Percentiles rank a stretch among this genome's conserved stretches.
Conservation (phyloP, 306 rosid species). For the Gillenia trifoliata region DNA sequence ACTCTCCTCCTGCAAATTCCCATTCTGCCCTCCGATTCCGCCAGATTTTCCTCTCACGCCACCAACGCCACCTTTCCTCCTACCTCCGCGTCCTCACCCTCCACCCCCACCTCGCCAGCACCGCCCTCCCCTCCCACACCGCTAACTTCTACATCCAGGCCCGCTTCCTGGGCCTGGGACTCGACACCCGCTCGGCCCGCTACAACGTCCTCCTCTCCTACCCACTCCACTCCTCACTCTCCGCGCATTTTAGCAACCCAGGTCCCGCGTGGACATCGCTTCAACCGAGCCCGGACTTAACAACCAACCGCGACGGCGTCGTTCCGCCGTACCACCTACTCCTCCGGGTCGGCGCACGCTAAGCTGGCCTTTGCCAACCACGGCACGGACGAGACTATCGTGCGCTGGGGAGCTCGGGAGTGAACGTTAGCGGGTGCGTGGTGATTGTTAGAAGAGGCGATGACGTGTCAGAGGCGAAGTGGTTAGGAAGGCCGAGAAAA, state of each 20-base stretch:
- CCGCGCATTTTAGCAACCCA: constrained; percentile 49
- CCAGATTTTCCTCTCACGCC: constrained; percentile 51
- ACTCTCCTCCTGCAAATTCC: constrained; percentile 8
- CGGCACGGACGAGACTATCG: constrained; percentile 66
- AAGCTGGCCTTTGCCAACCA: constrained; percentile 65
- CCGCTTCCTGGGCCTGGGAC: constrained; percentile 45
- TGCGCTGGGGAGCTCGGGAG: constrained; percentile 38
- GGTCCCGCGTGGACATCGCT: constrained; percentile 23
- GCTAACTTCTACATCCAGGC: constrained; percentile 33
- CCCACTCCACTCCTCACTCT: constrained; percentile 57
- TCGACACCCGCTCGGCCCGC: constrained; percentile 39
- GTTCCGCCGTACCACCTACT: constrained; percentile 78
- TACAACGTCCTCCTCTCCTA: constrained; percentile 69
- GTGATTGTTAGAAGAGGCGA: constrained; percentile 62
- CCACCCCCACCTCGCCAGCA: constrained; percentile 94
- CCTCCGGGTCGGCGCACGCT: constrained; percentile 62
- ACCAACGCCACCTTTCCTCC: constrained; percentile 60
- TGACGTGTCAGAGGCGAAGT: constrained; percentile 42
- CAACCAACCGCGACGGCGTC: constrained; percentile 1
- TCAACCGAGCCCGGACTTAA: constrained; percentile 26
- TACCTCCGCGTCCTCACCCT: constrained; percentile 75
- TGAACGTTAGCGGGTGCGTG: constrained; percentile 64
- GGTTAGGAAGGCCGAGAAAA: constrained; percentile 60
- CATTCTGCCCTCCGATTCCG: constrained; percentile 27
- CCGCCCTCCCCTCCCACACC: constrained; percentile 44